A percentile compares a stretch with the other conserved stretches of the same genome.
Evolutionary conservation across 768 basidiomycete species (phyloP).

Genomic region (Lyophyllum atratum): DNA sequence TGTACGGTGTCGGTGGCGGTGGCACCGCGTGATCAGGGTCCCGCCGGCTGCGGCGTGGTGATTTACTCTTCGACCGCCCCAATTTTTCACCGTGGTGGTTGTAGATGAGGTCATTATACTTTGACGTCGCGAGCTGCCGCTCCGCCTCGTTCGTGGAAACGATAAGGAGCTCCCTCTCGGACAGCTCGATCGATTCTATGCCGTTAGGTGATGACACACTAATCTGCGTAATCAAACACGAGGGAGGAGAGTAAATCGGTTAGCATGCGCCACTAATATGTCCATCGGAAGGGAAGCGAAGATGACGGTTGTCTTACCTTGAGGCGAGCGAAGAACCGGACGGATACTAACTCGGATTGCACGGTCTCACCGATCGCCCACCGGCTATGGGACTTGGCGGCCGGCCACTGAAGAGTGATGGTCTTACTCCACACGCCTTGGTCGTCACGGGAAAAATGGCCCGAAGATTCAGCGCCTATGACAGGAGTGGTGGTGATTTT

Average conservation of each 20-base stretch:
- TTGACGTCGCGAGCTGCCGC: slow-evolving; percentile 62
- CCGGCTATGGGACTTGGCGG: slow-evolving; percentile 62
- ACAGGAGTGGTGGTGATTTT: slow-evolving; percentile 55
- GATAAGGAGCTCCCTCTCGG: slow-evolving; percentile 64
- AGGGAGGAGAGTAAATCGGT: slow-evolving; percentile 11
- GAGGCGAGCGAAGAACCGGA: slow-evolving; percentile 70
- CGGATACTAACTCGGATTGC: slow-evolving; percentile 59
- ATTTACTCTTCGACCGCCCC: slow-evolving; percentile 56
- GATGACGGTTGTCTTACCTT: slow-evolving; percentile 48
- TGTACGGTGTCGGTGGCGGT: slow-evolving; percentile 41
- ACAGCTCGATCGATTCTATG: slow-evolving; percentile 70
- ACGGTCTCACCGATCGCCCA: slow-evolving; percentile 85
- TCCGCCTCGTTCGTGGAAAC: slow-evolving; percentile 74
- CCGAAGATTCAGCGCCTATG: slow-evolving; percentile 59
- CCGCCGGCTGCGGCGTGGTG: slow-evolving; percentile 47
- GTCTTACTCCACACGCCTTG: slow-evolving; percentile 65
- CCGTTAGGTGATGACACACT: slow-evolving; percentile 55
- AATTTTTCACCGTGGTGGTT: slow-evolving; percentile 22
- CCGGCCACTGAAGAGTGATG: slow-evolving; percentile 73
- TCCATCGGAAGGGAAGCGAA: slow-evolving; percentile 12
- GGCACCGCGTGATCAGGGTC: slow-evolving; percentile 32
- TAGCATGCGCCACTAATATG: slow-evolving; percentile 12
- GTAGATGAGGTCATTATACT: slow-evolving; percentile 50
- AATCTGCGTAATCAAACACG: slow-evolving; percentile 32
- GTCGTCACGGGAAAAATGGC: slow-evolving; percentile 54